phyloP scores from a whole-genome alignment of 2,329 filamentous ascomycete species.

The Exophiala mesophila region DNA sequence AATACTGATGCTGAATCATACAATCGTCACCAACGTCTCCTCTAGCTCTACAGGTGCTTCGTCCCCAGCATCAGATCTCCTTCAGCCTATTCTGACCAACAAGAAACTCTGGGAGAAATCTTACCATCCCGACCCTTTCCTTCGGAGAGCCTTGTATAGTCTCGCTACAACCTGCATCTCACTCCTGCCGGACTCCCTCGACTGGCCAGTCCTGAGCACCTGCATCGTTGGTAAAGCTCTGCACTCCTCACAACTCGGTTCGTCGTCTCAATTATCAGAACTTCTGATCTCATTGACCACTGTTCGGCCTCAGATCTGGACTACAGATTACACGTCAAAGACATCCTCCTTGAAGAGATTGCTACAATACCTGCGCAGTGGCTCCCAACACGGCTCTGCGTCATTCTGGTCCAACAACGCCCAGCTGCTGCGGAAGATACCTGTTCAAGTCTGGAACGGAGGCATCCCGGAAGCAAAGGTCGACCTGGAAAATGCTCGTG shows the following conservation, averaged over 20 bases:
- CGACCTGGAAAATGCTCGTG: conserved; percentile 48
- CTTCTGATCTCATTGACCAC: conserved; percentile 63
- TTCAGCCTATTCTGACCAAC: conserved; percentile 53
- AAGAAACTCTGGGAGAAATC: conserved; percentile 58
- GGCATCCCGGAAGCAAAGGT: conserved; percentile 27
- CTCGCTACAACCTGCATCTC: conserved; percentile 49
- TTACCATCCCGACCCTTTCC: conserved; percentile 51
- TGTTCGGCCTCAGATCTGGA: conserved; percentile 68
- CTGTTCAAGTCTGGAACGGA: conserved; percentile 51
- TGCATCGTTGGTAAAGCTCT: conserved; percentile 72
- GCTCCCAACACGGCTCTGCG: conserved; percentile 70
- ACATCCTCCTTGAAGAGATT: conserved; percentile 55
- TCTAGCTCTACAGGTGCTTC: background rate
- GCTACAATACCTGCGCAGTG: conserved; percentile 69
- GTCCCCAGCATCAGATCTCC: conserved; percentile 25
- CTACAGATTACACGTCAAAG: conserved; percentile 56
- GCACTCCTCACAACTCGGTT: conserved; percentile 66
- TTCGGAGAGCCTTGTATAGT: conserved; percentile 55
- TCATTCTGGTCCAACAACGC: conserved; percentile 69
- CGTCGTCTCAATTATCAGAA: conserved; percentile 65
- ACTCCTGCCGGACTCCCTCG: conserved; percentile 42
- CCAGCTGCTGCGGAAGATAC: conserved; percentile 55
- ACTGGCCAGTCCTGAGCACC: conserved; percentile 64
- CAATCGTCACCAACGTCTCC: conserved; percentile 37
- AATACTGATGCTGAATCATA: conserved; percentile 50